phyloP scores from a whole-genome alignment of 2,329 filamentous ascomycete species.

The Calonectria pauciramosa region DNA sequence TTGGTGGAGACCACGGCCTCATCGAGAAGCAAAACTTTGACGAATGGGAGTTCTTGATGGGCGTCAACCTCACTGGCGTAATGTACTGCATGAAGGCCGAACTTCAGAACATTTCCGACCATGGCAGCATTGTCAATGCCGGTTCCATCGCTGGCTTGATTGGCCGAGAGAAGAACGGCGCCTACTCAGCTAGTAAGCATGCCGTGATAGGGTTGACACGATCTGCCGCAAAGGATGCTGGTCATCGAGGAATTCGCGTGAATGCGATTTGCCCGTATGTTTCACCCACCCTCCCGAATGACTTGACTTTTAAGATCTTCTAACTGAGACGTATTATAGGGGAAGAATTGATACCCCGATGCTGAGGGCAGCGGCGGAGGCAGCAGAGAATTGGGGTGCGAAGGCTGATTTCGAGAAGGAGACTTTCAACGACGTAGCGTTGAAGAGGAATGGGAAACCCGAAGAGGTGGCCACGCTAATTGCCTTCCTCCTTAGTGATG shows the following conservation, averaged over 20 bases:
- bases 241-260: constrained; percentile 41
- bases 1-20: constrained; percentile 38
- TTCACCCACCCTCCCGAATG: not conserved
- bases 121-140: constrained; percentile 63
- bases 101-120: constrained; percentile 50
- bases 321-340: not conserved
- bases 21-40: constrained; percentile 42
- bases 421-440: constrained; percentile 30
- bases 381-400: constrained; percentile 26
- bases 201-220: constrained; percentile 49
- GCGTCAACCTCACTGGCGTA: constrained; percentile 47
- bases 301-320: not conserved
- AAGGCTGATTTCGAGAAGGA: constrained; percentile 26
- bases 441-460: constrained; percentile 41
- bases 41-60: constrained; percentile 46
- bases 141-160: constrained; percentile 57
- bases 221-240: constrained; percentile 49
- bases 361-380: constrained; percentile 34
- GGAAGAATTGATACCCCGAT: constrained; percentile 50
- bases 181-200: constrained; percentile 49
- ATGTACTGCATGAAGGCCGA: constrained; percentile 48
- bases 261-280: constrained; percentile 49
- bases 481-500: constrained; percentile 47
- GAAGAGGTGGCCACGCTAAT: constrained; percentile 46
- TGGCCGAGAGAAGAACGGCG: constrained; percentile 49